Base-by-base conservation (phyloP, 139 green algal genomes). In the Limnomonas spitsbergensis region DNA sequence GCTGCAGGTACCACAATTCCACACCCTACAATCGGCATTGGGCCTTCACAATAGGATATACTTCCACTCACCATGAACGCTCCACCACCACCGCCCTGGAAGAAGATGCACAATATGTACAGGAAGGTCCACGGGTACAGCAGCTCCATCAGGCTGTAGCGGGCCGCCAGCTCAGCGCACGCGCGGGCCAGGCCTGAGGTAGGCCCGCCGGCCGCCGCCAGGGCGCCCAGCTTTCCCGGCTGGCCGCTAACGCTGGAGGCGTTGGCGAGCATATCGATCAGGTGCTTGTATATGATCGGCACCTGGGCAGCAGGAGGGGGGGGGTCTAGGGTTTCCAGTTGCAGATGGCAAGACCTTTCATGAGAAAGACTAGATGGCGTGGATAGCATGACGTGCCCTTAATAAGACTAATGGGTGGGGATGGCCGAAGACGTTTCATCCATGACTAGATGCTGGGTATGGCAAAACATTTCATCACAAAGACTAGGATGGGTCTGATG, bases 21-120 rank as follows among this genome's bases (percentile, higher is more conserved):
- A n/a, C n/a, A n/a, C n/a, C n/a, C n/a, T n/a, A n/a, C n/a, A n/a
- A n/a, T n/a, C n/a, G n/a, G n/a, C n/a, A n/a, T n/a, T n/a, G n/a
- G n/a, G n/a, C n/a, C n/a, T n/a, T n/a, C n/a, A n/a, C n/a, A n/a
- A n/a, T n/a, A n/a, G n/a, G n/a, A n/a, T n/a, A n/a, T n/a, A n/a
- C n/a, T n/a, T 20, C 61, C 29, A 36, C 61, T 20, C 61, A 72
- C 61, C 38, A 69, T 78, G 68, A 89, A 61, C 38, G 72, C 56
- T 31, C 75, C 72, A 75, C 85, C 78, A 69, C 39, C 71, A 38
- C 71, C 71, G n/a, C 71, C 71, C 71, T 84, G 87, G 47, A 88
- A 83, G 77, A 88, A 91, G 32, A 88, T 78, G 32, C 54, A 52
- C 38, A 77, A 34, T 53, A 92, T 89, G 53, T 88, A 83, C 14